A percentile compares a stretch with the other conserved stretches of the same genome.
These are phyloP conservation scores for Rhizopogon roseolus DNA, from an alignment of 768 basidiomycete genomes.

Conservation along the genomic window DNA sequence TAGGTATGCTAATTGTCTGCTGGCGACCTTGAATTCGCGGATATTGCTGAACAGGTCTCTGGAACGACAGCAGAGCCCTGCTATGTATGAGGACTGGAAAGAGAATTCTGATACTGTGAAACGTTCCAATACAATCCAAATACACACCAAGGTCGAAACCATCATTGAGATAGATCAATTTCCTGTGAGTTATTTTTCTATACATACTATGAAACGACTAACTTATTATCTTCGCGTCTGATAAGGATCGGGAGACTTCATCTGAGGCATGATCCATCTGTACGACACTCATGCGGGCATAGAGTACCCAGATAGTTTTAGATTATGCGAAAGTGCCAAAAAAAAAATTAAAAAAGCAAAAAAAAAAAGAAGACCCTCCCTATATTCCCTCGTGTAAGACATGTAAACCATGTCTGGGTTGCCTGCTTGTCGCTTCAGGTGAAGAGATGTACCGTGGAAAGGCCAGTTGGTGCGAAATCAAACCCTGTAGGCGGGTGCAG, in stretches of 20 bases:
- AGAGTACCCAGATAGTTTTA: too few relatives aligned
- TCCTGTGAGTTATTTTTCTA: neutral
- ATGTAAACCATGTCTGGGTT: too few relatives aligned
- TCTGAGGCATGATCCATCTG: neutral
- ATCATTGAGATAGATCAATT: neutral
- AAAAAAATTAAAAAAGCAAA: too few relatives aligned
- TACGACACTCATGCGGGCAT: too few relatives aligned
- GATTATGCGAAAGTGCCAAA: too few relatives aligned
- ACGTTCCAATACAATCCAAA: neutral
- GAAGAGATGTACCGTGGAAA: too few relatives aligned
- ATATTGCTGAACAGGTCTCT: slow-evolving; percentile 4
- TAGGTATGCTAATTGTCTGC: slow-evolving; percentile 15
- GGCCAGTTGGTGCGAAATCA: too few relatives aligned
- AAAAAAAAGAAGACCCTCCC: too few relatives aligned
- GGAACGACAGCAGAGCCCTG: neutral
- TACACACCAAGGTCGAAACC: neutral
- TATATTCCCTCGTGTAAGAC: too few relatives aligned
- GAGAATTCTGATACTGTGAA: neutral
- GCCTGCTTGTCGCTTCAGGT: too few relatives aligned
- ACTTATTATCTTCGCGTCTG: neutral
- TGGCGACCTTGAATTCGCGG: slow-evolving; percentile 14
- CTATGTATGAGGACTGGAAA: neutral
- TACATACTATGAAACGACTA: neutral
- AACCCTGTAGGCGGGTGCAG: too few relatives aligned
- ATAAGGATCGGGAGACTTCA: neutral